Evolutionary conservation across 306 rosid genomes (phyloP).

Genomic region (Cercis canadensis): DNA sequence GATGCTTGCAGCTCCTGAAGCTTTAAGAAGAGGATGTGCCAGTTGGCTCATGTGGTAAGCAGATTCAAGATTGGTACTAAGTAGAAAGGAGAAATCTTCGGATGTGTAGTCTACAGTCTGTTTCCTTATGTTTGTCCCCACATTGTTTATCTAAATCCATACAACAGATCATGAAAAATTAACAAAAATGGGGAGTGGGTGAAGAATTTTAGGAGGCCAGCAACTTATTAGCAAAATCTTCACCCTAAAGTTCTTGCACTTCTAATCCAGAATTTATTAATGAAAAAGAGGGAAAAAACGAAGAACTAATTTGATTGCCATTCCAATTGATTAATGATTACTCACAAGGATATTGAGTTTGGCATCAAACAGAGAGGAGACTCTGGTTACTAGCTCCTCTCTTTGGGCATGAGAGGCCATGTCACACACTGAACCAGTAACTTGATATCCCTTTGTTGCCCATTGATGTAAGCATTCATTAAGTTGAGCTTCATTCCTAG

Average conservation of each 20-base stretch:
- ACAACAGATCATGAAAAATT: not conserved
- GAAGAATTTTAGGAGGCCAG: too few species aligned
- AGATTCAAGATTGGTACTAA: conserved; percentile 40
- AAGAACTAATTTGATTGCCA: too few species aligned
- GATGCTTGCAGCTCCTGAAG: conserved; percentile 34
- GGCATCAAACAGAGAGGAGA: conserved; percentile 42
- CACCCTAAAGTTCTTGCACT: not conserved
- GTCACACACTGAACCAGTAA: conserved; percentile 44
- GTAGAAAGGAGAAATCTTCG: conserved; percentile 34
- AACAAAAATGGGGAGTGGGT: not conserved
- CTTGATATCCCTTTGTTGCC: conserved; percentile 39
- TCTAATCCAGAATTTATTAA: not conserved
- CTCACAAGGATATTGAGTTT: conserved; percentile 50
- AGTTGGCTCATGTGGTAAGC: conserved; percentile 43
- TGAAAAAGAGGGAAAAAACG: not conserved
- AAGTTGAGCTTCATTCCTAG: conserved; percentile 41
- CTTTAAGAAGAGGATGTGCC: conserved; percentile 45
- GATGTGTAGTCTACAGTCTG: conserved; percentile 18
- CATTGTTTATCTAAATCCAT: conserved; percentile 20
- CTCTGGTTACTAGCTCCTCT: conserved; percentile 26
- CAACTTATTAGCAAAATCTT: not conserved
- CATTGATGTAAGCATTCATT: conserved; percentile 31
- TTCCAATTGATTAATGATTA: not conserved
- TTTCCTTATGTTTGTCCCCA: conserved; percentile 26
- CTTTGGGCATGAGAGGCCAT: conserved; percentile 28